Evolutionary conservation across 441 rosid species (phyloP), one percentile per base, ranked within the genome.

Genomic region (Populus tomentosa): DNA sequence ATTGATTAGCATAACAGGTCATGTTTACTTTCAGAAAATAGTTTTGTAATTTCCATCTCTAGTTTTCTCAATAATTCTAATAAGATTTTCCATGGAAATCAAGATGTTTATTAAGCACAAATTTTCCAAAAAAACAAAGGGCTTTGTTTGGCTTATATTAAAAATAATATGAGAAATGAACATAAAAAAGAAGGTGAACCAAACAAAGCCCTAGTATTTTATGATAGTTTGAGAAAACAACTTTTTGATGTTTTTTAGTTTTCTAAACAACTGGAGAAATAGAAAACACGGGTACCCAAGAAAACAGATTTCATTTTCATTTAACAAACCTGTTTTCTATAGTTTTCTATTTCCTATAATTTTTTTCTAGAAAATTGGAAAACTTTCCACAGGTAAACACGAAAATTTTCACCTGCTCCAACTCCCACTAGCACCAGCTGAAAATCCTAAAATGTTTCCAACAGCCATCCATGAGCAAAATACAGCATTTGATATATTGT

Each of bases 401-500:
- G 5, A 73, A 61, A 71, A 62, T 70, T 82, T 86, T 81, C 66
- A 94, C 99, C 94, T 93, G 81, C 91, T 89, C 98, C 98, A 95
- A 40, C 78, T 88, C 79, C 98, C 97, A 78, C 92, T 95, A 38
- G 99, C 91, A 84, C 97, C 99, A 21, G 98, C 94, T 69, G 99
- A 95, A 90, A 94, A 95, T 78, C 99, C 99, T 76, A 95, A 87
- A 72, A 95, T 87, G 81, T 94, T 95, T 75, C 98, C 98, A 77
- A 94, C 91, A 80, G 98, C 98, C 98, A 95, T 94, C 98, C 99
- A 94, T 16, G 88, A 86, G 82, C 98, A 92, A 86, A 95, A 95
- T 67, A 95, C 84, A 82, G 99, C 97, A 85, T 95, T 95, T 78
- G 98, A 89, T 67, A 92, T 84, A 86, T 94, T 95, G 68, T 88